Conservation (phyloP, 2,329 filamentous ascomycete genomes). For the Cladosporium sp. region DNA sequence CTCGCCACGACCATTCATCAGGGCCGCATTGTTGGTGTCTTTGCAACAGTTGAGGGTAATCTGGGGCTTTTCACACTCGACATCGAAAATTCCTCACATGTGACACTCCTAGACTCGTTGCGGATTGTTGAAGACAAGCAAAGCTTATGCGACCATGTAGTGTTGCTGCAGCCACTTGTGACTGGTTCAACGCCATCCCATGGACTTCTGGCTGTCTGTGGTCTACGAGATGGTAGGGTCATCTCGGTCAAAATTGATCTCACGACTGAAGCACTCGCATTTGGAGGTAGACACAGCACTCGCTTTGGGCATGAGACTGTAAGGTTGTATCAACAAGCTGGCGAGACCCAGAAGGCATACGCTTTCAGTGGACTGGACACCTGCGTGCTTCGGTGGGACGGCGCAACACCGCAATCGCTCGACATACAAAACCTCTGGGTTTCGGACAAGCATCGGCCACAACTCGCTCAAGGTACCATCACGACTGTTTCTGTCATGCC, state of each 20-base stretch:
- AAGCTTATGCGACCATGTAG: conserved; percentile 30
- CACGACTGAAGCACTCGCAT: not conserved
- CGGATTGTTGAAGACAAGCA: conserved; percentile 1
- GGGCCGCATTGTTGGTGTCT: conserved; percentile 17
- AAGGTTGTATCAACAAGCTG: conserved; percentile 23
- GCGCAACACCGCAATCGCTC: conserved; percentile 16
- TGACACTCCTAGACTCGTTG: not conserved
- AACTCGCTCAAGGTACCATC: conserved; percentile 30
- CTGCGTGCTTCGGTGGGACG: conserved; percentile 30
- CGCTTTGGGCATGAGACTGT: conserved; percentile 31
- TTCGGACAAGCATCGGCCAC: conserved; percentile 30
- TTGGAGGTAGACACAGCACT: conserved; percentile 20
- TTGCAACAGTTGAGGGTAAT: conserved; percentile 21
- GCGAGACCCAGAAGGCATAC: conserved; percentile 22
- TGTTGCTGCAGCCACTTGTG: conserved; percentile 20
- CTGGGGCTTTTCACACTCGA: conserved; percentile 19
- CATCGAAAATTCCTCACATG: not conserved
- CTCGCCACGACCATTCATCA: conserved; percentile 12
- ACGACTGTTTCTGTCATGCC: conserved; percentile 29
- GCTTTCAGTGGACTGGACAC: conserved; percentile 30
- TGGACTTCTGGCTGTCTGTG: conserved; percentile 27
- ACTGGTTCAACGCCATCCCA: not conserved
- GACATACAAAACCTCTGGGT: conserved; percentile 31
- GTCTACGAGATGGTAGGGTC: conserved; percentile 33
- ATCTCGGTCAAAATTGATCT: conserved; percentile 21